phyloP scores from a whole-genome alignment of 2,329 filamentous ascomycete genomes.

The Hypoxylon sp. region DNA sequence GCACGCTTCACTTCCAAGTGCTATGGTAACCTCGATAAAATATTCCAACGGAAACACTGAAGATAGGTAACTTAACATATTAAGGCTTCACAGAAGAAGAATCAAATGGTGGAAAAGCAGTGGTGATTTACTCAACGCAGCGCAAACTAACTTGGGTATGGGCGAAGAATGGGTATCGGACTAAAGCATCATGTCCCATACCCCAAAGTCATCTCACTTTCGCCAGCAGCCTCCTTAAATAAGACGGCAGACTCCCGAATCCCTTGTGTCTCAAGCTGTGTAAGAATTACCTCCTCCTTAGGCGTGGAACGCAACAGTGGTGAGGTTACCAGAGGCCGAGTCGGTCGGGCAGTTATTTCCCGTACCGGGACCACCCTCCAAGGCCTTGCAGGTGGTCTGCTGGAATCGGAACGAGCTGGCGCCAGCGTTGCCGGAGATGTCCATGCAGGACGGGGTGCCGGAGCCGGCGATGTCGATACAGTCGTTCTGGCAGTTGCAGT shows the following conservation, averaged over 20 bases:
- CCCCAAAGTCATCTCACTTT: neutral
- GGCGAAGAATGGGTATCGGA: no score
- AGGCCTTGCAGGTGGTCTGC: slow-evolving; percentile 27
- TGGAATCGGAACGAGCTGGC: slow-evolving; percentile 35
- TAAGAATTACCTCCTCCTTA: neutral
- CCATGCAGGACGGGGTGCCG: slow-evolving; percentile 23
- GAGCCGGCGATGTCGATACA: slow-evolving; percentile 28
- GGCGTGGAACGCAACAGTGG: neutral
- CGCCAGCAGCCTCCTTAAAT: neutral
- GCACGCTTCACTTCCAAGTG: no score
- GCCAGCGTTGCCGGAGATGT: slow-evolving; percentile 20
- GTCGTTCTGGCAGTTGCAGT: slow-evolving; percentile 35
- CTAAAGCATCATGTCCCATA: no score
- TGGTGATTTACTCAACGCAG: no score
- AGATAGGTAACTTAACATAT: no score
- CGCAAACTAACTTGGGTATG: no score
- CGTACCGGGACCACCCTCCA: slow-evolving; percentile 22
- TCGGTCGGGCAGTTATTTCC: slow-evolving; percentile 28
- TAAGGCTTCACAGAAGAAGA: no score
- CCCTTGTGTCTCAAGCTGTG: neutral
- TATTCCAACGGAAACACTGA: no score
- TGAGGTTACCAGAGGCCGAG: no score
- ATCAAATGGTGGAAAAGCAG: no score
- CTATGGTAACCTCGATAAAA: no score
- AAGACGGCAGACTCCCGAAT: neutral